phyloP scores from a whole-genome alignment of 495 filamentous ascomycete genomes.

The Penicillium coffeae region DNA sequence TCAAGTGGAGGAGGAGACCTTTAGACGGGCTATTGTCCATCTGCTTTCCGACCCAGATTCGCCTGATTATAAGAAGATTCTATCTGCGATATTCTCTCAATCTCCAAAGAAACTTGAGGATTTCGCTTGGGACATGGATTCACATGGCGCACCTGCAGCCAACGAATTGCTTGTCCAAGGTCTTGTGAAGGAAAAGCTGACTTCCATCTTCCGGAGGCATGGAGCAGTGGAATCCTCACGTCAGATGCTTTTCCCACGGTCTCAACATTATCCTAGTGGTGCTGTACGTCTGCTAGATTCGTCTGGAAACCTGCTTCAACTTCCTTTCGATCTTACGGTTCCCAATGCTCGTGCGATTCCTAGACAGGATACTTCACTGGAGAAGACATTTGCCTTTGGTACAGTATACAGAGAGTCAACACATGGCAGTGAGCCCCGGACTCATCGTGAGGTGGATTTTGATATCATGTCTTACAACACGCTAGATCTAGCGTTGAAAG shows the following conservation, averaged over 20 bases:
- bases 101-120: constrained; percentile 74
- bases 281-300: constrained; percentile 75
- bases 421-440: constrained; percentile 73
- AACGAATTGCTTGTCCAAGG: constrained; percentile 69
- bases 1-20: constrained; percentile 87
- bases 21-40: constrained; percentile 73
- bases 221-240: constrained; percentile 80
- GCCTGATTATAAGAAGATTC: constrained; percentile 84
- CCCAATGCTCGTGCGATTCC: constrained; percentile 86
- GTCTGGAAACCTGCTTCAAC: constrained; percentile 78
- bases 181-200: constrained; percentile 71
- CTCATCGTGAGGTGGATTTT: constrained; percentile 88
- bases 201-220: constrained; percentile 81
- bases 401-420: constrained; percentile 79
- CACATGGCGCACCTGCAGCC: constrained; percentile 46
- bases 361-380: constrained; percentile 58
- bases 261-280: constrained; percentile 67
- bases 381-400: constrained; percentile 84
- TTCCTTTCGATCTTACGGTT: constrained; percentile 88
- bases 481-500: constrained; percentile 80
- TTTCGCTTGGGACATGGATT: constrained; percentile 78
- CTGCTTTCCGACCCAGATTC: constrained; percentile 73
- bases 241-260: constrained; percentile 74
- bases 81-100: constrained; percentile 75
- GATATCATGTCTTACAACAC: constrained; percentile 82